Evolutionary conservation across 73 alveolate genomes (phyloP), one percentile per base, ranked within the genome.

Genomic region (Durusdinium trenchii): DNA sequence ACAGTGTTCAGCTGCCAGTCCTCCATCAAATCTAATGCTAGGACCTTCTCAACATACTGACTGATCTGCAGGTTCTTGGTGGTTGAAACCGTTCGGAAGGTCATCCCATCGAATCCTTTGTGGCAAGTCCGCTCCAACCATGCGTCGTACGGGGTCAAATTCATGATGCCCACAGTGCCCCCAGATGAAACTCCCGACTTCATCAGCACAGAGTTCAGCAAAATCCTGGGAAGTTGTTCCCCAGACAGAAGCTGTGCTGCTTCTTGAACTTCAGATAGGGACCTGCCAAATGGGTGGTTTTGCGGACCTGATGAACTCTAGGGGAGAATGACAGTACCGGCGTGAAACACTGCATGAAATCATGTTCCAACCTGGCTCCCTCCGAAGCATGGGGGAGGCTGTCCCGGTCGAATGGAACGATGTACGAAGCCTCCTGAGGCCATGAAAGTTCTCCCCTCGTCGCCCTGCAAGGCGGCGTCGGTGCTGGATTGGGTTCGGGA

Each of bases 361-460:
- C 1, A 32, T 35, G 32, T 60, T 60, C 73, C 73, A 10, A 51
- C 91, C 91, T 81, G n/a, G 3, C 6, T 1, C 62, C 62, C 32
- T 81, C 91, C 35, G 36, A 10, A 2, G 91, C 91, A 81, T 81
- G 91, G 26, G 91, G 91, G 0, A 48, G 6, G 12, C 71, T 32
- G 9, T 81, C 91, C 47, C 50, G 46, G 48, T 81, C 91, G 6
- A 67, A n/a, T 32, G 91, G 91, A 42, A 81, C 91, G 6, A 81
- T 28, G 69, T 81, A 81, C 6, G 28, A 18, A 2, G 50, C 28
- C 32, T 81, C 91, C 30, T 46, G 2, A 9, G 6, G 67, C 91
- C 91, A 81, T 2, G 62, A 32, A 3, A 81, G 46, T 45, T 81
- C 91, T 32, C 40, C 52, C 6, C 91, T 62, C 5, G 91, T 81